phyloP scores from a whole-genome alignment of 331 rosid genomes.

The Saraca asoca region DNA sequence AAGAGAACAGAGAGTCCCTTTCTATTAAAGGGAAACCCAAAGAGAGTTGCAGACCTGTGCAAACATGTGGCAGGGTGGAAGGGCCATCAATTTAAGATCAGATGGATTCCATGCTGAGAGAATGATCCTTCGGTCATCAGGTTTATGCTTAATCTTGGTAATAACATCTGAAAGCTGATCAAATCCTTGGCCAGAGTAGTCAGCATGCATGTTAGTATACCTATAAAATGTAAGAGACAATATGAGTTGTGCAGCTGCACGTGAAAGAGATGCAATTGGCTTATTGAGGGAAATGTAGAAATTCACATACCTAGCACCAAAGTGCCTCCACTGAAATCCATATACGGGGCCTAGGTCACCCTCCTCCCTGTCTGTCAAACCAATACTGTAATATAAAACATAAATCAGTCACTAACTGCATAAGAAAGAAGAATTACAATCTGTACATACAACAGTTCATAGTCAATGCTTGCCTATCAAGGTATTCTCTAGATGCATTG shows the following conservation, averaged over 20 bases:
- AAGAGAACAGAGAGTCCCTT: neutral
- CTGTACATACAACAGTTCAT: conserved; percentile 12
- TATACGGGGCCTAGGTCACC: conserved; percentile 98
- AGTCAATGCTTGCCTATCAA: conserved; percentile 72
- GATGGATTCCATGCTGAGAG: conserved; percentile 98
- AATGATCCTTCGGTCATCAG: conserved; percentile 86
- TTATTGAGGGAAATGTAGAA: conserved; percentile 7
- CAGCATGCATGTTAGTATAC: conserved; percentile 94
- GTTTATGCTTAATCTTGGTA: conserved; percentile 81
- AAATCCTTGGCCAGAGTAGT: conserved; percentile 89
- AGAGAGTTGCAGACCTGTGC: conserved; percentile 69
- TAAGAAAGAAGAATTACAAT: conserved; percentile 8
- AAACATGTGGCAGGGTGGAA: conserved; percentile 99
- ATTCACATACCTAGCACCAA: conserved; percentile 87
- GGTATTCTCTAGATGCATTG: conserved; percentile 92
- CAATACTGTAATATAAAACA: conserved; percentile 57
- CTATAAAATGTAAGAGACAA: conserved; percentile 47
- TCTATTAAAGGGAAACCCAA: conserved; percentile 29
- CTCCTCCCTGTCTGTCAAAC: conserved; percentile 81
- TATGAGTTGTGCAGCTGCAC: conserved; percentile 2
- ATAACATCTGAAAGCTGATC: conserved; percentile 91
- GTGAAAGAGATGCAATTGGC: conserved; percentile 9
- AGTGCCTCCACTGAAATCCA: conserved; percentile 99
- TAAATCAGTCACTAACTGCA: conserved; percentile 32
- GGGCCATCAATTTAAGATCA: conserved; percentile 95